These are phyloP conservation scores for Raddia guianensis DNA, from an alignment of 176 grass and related monocot genomes.

Conservation along the genomic window DNA sequence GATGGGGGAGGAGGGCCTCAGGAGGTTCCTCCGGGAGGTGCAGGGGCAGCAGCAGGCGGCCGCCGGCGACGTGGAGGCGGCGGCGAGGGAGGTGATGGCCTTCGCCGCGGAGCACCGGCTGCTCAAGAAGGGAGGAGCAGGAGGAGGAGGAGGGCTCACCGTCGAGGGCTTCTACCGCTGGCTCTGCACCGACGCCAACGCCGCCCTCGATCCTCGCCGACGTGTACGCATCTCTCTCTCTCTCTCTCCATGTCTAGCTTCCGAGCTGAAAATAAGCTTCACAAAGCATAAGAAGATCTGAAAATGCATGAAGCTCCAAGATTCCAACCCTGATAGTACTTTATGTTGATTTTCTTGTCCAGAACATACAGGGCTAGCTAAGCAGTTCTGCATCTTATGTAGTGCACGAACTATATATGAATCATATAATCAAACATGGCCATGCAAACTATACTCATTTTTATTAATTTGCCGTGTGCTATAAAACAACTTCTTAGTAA, in stretches of 20 bases:
- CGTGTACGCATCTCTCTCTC: constrained; percentile 30
- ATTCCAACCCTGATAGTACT: neutral
- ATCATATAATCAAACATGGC: neutral
- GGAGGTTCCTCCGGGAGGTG: constrained; percentile 63
- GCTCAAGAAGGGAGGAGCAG: constrained; percentile 47
- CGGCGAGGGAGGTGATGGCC: constrained; percentile 48
- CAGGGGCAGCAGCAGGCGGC: constrained; percentile 47
- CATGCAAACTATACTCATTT: neutral
- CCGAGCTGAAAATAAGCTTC: neutral
- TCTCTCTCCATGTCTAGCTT: neutral
- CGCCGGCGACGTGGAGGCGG: neutral
- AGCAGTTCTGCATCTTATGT: neutral
- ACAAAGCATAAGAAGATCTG: neutral
- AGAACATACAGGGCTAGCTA: neutral
- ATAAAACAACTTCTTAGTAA: neutral
- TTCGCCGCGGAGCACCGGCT: constrained; percentile 55
- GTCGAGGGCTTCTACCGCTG: constrained; percentile 63
- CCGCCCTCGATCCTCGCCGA: constrained; percentile 33
- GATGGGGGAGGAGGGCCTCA: constrained; percentile 58
- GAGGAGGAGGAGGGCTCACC: constrained; percentile 42
- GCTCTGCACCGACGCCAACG: constrained; percentile 68
- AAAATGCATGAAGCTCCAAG: too few relatives aligned
- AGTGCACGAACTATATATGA: neutral
- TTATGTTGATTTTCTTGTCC: neutral
- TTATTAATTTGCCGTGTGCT: neutral